Evolutionary conservation across 2,329 filamentous ascomycete genomes (phyloP), one percentile per base, ranked within the genome.

Genomic region (Clathrospora elynae): DNA sequence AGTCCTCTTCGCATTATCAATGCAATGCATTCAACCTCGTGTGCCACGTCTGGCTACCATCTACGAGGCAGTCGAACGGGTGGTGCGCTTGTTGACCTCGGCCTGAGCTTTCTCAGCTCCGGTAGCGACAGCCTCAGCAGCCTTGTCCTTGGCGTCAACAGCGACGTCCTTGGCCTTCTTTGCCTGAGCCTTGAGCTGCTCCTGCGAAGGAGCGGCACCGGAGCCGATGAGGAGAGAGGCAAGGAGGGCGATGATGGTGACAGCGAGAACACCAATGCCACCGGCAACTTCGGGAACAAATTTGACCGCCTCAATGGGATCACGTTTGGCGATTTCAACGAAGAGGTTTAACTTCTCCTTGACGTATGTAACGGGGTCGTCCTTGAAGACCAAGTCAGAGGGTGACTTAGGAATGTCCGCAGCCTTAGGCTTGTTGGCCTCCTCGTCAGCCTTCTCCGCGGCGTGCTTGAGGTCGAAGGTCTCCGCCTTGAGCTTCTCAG

Each of bases 261-360:
- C 75, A 31, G 85, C 69, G 53, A 90, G 71, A 56, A 85, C 87
- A 66, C 78, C 87, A 64, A 95, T 76, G 65, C 84, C 88, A 66
- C 84, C 90, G 53, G 90, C 89, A 60, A 95, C 86, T 76, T 96
- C 93, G 56, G 93, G 93, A 55, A 96, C 88, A 62, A 90, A 88
- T 77, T 89, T 88, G 75, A 91, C 77, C 38, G 91, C 91, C 75
- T 90, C 79, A 56, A 96, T 63, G 45, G 91, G 90, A 73, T 95
- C 86, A 62, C 83, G 81, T 78, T 89, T 83, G 70, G 85, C 88
- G 64, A 97, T 85, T 61, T 85, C 85, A 62, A 93, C 71, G 82
- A 99, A 99, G 53, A 95, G 84, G 61, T 95, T 86, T 50, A 95
- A 72, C 84, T 96, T 97, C 85, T 96, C 88, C 75, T 85, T 88